Evolutionary conservation across 1,284 basidiomycete species (phyloP), one percentile per base, ranked within the genome.

Genomic region (Coriolopsis trogii): DNA sequence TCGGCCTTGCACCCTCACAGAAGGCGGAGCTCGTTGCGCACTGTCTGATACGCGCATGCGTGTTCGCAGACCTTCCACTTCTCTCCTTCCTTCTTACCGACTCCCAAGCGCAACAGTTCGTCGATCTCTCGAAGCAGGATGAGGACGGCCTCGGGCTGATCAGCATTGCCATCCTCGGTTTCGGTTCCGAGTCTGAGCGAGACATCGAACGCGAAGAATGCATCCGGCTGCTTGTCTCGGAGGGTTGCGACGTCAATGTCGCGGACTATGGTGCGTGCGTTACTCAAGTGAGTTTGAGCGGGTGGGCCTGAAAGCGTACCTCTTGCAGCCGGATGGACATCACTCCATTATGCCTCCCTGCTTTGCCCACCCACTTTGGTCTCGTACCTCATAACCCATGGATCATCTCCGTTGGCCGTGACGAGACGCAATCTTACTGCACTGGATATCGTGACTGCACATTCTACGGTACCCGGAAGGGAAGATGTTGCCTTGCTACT

Each of bases 321-420:
- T 41, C 23, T 44, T 33, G 13, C 63, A 93, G 92, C 82, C 52
- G 95, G 95, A 34, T 98, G 95, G 95, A 95, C 93, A 3, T 87
- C 95, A 1, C 76, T 99, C n/a, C 96, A 98, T 67, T 91, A 96
- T 74, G 94, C 95, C 9, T 91, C 89, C 13, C 73, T 98, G 49
- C 76, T 93, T 40, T 88, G 93, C 12, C 93, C 96, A 29, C 89
- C 95, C 6, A 95, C 95, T 1, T 77, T 98, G 15, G 85, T 98
- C 29, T 93, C 94, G 0, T 91, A 93, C 75, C 78, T 99, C 23
- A 87, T 98, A 70, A 95, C 92, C 15, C 91, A 93, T 61, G 94
- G 95, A 34, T 91, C 91, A 50, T 92, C 91, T 10, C 85, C 91
- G 0, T 83, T 91, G 49, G 80, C 84, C 2, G 67, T 83, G 31